These are phyloP conservation scores for Acanthamoeba culbertsoni DNA, from an alignment of 208 protist genomes.

Conservation along the genomic window DNA sequence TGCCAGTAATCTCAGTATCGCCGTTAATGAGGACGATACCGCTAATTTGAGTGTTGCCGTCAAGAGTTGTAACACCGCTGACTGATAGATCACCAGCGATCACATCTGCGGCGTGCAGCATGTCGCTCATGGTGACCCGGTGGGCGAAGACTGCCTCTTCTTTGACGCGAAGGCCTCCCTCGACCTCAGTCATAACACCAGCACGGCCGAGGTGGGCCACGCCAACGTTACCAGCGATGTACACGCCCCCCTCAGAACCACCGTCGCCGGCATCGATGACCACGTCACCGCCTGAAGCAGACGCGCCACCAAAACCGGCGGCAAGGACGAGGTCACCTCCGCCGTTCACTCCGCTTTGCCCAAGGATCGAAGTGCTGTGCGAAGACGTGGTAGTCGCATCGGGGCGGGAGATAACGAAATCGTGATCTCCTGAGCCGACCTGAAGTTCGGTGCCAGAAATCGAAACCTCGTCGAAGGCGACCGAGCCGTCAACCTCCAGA, in stretches of 20 bases:
- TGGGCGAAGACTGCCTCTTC: not conserved
- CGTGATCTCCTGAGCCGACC: not conserved
- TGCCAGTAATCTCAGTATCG: not conserved
- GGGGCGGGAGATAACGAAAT: not conserved
- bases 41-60: not conserved
- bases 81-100: not conserved
- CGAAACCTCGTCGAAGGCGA: not conserved
- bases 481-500: not conserved
- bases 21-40: not conserved
- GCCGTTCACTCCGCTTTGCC: not conserved
- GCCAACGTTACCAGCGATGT: not conserved
- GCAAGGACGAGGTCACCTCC: constrained; percentile 15
- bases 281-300: not conserved
- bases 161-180: constrained; percentile 18
- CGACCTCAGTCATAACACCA: not conserved
- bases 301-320: not conserved
- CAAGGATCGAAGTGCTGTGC: not conserved
- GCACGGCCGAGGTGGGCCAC: not conserved
- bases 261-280: not conserved
- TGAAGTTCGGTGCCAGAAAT: not conserved
- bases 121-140: not conserved
- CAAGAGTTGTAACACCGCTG: not conserved
- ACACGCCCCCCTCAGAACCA: not conserved
- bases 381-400: not conserved
- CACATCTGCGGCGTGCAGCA: not conserved